Percentiles rank a stretch among this genome's conserved stretches.
Conservation (phyloP, 148 eudicot genomes). For the Rhododendron vialii region DNA sequence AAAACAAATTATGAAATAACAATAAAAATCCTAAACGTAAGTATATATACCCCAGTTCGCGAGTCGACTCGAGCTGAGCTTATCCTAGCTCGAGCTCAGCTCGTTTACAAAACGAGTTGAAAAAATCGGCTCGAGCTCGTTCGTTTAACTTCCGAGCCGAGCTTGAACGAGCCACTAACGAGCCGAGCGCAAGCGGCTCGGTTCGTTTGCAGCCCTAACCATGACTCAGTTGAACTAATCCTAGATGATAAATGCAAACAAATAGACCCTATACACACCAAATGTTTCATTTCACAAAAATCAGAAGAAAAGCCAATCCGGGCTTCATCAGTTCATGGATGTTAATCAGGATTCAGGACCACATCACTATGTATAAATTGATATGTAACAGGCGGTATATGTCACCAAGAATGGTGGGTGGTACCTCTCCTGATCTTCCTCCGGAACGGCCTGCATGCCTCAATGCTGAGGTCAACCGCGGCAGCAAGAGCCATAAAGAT, state of each 20-base stretch:
- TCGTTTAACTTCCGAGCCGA: no score
- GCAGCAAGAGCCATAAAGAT: slow-evolving; percentile 64
- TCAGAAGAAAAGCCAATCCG: background rate
- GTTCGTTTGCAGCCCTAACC: background rate
- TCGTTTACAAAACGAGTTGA: no score
- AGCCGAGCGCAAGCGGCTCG: no score
- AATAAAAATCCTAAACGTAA: no score
- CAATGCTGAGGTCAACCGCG: slow-evolving; percentile 57
- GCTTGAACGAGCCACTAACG: no score
- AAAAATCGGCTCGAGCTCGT: no score
- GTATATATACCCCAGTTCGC: no score
- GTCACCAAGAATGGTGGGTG: slow-evolving; percentile 45
- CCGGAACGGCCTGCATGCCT: slow-evolving; percentile 51
- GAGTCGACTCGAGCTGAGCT: no score
- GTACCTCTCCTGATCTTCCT: slow-evolving; percentile 31
- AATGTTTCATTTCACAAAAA: background rate
- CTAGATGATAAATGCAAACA: background rate
- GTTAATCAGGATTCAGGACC: background rate
- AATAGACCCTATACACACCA: background rate
- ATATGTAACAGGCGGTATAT: background rate
- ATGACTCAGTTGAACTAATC: background rate
- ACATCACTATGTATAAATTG: background rate
- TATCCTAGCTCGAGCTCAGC: no score
- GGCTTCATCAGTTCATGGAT: background rate
- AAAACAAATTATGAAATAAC: no score